Base-by-base conservation (phyloP, 768 basidiomycete species). In the Lactarius deliciosus region DNA sequence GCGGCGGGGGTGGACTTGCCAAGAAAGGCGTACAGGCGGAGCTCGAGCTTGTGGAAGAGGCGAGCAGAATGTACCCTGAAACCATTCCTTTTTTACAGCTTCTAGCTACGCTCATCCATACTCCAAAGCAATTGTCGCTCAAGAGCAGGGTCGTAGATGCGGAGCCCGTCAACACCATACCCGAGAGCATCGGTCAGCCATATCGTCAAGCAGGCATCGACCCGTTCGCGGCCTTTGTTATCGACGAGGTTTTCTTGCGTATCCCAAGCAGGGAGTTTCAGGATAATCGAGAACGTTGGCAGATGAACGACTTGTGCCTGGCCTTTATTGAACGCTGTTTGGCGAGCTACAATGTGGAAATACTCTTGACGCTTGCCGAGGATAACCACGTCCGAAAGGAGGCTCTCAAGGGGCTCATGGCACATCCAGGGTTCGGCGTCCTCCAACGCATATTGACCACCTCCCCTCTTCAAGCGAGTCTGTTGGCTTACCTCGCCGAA, bases 361-460 rank as follows among this genome's bases (percentile, higher is more conserved):
- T 83, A 3, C 78, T 97, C 20, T 80, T 92, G 28, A 79, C 83
- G 9, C 77, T 80, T 55, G 78, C 79, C 2, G 87, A 90, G 63
- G 85, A 85, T n/a, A 75, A 77, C 6, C 72, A 80, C 20, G 63
- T 74, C 82, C 30, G 87, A 81, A 64, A 76, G 77, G 89, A 90
- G 34, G 73, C 76, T 0, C 75, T 93, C 18, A 71, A 84, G 25
- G 82, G 84, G 22, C 80, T 86, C 36, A 80, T 90, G 11, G 73
- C 84, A 2, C 94, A 97, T 73, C 94, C 96, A 3, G 96, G 95
- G 0, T 94, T 91, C 74, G 91, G 94, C 63, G 79, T 97, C 63
- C 85, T 95, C 77, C 85, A 88, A 54, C 86, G 92, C 5, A 72
- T 98, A 16, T 79, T 98, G 58, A 89, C 88, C 18, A 84, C 84